These are phyloP conservation scores for Syncephalastrum racemosum DNA, from an alignment of 371 early-diverging fungal species.

Conservation along the genomic window DNA sequence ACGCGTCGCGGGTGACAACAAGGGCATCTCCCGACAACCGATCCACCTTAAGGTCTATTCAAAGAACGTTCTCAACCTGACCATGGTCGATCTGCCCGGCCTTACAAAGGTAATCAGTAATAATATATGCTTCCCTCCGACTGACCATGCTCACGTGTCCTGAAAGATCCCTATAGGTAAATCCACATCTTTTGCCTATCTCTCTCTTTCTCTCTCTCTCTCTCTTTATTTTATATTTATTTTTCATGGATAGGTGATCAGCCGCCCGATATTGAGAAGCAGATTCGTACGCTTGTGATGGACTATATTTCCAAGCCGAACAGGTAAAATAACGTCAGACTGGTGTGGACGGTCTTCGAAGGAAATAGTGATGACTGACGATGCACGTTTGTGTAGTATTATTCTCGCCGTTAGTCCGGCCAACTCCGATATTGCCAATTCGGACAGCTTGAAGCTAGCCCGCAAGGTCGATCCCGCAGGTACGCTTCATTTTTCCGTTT, in stretches of 20 bases:
- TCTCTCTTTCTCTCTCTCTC: neutral
- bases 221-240: slow-evolving; percentile 36
- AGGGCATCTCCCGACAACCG: slow-evolving; percentile 80
- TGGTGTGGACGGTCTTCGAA: neutral
- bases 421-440: slow-evolving; percentile 90
- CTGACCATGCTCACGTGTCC: neutral
- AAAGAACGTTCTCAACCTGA: slow-evolving; percentile 83
- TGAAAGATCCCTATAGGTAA: slow-evolving; percentile 51
- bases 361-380: slow-evolving; percentile 10
- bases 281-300: slow-evolving; percentile 79
- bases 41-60: slow-evolving; percentile 89
- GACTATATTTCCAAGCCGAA: slow-evolving; percentile 89
- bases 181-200: neutral
- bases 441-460: slow-evolving; percentile 91
- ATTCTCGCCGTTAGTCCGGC: slow-evolving; percentile 95
- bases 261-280: slow-evolving; percentile 87
- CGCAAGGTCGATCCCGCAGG: slow-evolving; percentile 91
- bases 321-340: slow-evolving; percentile 44
- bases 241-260: slow-evolving; percentile 72
- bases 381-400: slow-evolving; percentile 53
- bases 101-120: slow-evolving; percentile 69
- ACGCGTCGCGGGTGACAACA: slow-evolving; percentile 82
- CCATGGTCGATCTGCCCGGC: slow-evolving; percentile 93
- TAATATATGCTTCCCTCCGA: neutral
- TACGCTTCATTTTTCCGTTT: neutral